Base-by-base conservation (phyloP, 345 rosid genomes). In the Euphorbia tirucalli region DNA sequence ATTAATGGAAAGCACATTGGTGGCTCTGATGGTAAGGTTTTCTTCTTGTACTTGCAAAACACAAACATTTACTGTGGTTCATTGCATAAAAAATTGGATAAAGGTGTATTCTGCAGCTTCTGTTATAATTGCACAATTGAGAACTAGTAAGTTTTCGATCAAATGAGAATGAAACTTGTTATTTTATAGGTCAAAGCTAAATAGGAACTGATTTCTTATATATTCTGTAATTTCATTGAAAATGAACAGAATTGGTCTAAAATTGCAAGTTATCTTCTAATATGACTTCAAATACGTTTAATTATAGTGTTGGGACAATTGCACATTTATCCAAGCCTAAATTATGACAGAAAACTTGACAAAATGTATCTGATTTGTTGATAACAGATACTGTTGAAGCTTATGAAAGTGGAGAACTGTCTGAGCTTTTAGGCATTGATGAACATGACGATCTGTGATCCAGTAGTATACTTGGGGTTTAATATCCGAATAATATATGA, bases 1-100 rank as follows among this genome's bases (percentile, higher is more conserved):
- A 79, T 94, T 3, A 73, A 90, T 31, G 92, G 96, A 31, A 85
- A 92, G 82, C 96, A 92, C 81, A 76, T 94, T 6, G 98, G 98
- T 61, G 97, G 97, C 71, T 92, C 97, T 43, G 98, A 92, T 41
- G 97, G 97, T 90, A 82, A 71, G 78, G 65, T 56, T 49, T 10
- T 5, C 9, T 55, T 25, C 55, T 13, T 35, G 19, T 11, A 22
- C 0, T 15, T 19, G 3, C 16, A 24, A 54, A 43, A 7, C 11
- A n/a, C 46, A n/a, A 58, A 15, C 13, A 31, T 56, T 65, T 46
- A 24, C 7, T 44, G 61, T 62, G 44, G 24, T 41, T 61, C 11
- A 25, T 4, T 49, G 22, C 15, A 32, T 46, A 49, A 5, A 64
- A 46, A 37, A n/a, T n/a, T 35, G 39, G 39, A 35, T 35, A 7